Base-by-base conservation (phyloP, 108 stramenopile genomes). In the Cylindrotheca fusiformis region DNA sequence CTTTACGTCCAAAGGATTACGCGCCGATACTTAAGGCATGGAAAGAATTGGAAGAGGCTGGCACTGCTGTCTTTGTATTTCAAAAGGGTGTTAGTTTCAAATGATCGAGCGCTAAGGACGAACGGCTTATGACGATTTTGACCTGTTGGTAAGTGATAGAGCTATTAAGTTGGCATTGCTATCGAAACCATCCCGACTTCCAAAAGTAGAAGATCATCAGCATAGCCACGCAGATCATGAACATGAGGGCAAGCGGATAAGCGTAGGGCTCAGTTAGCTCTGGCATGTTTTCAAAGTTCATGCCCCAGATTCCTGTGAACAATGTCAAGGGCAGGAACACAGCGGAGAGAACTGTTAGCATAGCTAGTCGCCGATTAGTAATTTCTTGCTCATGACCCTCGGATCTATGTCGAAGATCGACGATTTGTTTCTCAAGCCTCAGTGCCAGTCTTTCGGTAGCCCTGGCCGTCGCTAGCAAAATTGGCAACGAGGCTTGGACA, bases 221-320 rank as follows among this genome's bases (percentile, higher is more conserved):
- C 27, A 64, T 17, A 18, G 80, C 73, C 24, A 78, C 28, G 4
- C 63, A 22, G 1, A 74, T 26, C 80, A 81, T 81, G 33, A 74
- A 70, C 17, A 77, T 12, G 3, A 81, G 60, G 19, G 69, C 75
- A 18, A 70, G 47, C 18, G 65, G 61, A 41, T 81, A 81, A 24
- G 77, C 68, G 31, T 69, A 59, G 21, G 70, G 55, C 55, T 45
- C 46, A n/a, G 27, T 8, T 1, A 81, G 55, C 44, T 81, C 80
- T 23, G 80, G 80, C 80, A 81, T 81, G 20, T 60, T 30, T 22
- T 67, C 60, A 55, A 81, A 81, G 58, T 81, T 81, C 80, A 81
- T 81, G 21, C 80, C 80, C 76, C 77, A 79, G 26, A 79, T 71
- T 22, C 76, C 76, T 12, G 69, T 61, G 17, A 81, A 36, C 6